A percentile compares a stretch with the other conserved stretches of the same genome.
phyloP scores from a whole-genome alignment of 2,329 filamentous ascomycete genomes.

The Boeremia lycopersici region DNA sequence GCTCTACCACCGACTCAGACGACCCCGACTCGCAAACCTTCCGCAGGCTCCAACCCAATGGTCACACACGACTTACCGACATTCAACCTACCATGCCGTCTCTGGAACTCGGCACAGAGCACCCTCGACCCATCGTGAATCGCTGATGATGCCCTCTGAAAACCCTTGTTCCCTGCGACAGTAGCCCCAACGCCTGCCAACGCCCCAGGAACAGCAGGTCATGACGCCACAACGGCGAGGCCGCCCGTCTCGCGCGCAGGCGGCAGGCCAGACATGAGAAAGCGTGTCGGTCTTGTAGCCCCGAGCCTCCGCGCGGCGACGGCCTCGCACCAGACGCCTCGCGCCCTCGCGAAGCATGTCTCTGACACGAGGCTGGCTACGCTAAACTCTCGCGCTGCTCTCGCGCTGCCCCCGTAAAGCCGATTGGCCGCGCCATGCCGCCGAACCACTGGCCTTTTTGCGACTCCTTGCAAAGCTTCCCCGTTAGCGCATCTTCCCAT shows the following conservation, averaged over 20 bases:
- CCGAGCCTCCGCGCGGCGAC: background rate
- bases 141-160: background rate
- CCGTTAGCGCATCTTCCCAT: background rate
- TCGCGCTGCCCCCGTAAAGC: background rate
- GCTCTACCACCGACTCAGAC: too few species aligned
- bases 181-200: background rate
- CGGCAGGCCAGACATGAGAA: background rate
- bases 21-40: background rate
- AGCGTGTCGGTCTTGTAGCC: background rate
- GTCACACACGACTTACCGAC: background rate
- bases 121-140: background rate
- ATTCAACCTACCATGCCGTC: background rate
- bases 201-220: background rate
- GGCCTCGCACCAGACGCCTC: background rate
- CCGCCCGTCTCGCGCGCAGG: background rate
- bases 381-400: too few species aligned
- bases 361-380: too few species aligned
- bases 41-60: background rate
- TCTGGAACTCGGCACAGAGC: background rate
- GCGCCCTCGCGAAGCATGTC: background rate
- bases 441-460: background rate
- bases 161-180: constrained; percentile 5
- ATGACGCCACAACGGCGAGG: too few species aligned
- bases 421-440: background rate
- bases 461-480: background rate